phyloP scores from a whole-genome alignment of 2,329 filamentous ascomycete genomes.

The Blumeria graminis region DNA sequence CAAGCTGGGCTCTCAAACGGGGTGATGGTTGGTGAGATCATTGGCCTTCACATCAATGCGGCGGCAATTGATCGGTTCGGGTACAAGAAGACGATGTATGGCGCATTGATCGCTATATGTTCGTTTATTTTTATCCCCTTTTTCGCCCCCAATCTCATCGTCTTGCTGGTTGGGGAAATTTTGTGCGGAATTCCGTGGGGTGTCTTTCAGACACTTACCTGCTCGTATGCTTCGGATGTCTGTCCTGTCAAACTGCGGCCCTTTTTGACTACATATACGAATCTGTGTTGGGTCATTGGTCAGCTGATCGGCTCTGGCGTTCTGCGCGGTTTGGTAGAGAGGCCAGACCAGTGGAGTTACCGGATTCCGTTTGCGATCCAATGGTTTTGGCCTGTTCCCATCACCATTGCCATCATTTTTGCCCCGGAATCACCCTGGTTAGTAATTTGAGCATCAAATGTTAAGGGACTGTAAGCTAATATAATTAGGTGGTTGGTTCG shows the following conservation, averaged over 20 bases:
- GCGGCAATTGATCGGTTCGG: slow-evolving; percentile 4
- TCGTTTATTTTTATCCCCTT: slow-evolving; percentile 8
- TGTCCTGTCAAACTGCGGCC: neutral
- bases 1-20: slow-evolving; percentile 2
- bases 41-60: neutral
- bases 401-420: slow-evolving; percentile 22
- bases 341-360: slow-evolving; percentile 11
- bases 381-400: slow-evolving; percentile 26
- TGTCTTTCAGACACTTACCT: slow-evolving; percentile 19
- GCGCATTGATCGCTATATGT: slow-evolving; percentile 5
- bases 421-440: slow-evolving; percentile 27
- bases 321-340: slow-evolving; percentile 14
- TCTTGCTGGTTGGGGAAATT: slow-evolving; percentile 9
- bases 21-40: neutral
- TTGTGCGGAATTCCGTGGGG: slow-evolving; percentile 25
- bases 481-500: slow-evolving; percentile 7
- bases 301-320: slow-evolving; percentile 24
- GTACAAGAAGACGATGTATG: slow-evolving; percentile 7
- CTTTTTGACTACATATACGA: slow-evolving; percentile 9
- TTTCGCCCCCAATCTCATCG: slow-evolving; percentile 5
- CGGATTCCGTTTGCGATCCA: slow-evolving; percentile 18
- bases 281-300: slow-evolving; percentile 14
- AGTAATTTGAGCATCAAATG: slow-evolving; percentile 22
- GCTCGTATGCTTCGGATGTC: slow-evolving; percentile 1
- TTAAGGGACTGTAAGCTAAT: slow-evolving; percentile 6